Conservation (phyloP, 1,284 basidiomycete genomes). For the Ustilago loliicola region DNA sequence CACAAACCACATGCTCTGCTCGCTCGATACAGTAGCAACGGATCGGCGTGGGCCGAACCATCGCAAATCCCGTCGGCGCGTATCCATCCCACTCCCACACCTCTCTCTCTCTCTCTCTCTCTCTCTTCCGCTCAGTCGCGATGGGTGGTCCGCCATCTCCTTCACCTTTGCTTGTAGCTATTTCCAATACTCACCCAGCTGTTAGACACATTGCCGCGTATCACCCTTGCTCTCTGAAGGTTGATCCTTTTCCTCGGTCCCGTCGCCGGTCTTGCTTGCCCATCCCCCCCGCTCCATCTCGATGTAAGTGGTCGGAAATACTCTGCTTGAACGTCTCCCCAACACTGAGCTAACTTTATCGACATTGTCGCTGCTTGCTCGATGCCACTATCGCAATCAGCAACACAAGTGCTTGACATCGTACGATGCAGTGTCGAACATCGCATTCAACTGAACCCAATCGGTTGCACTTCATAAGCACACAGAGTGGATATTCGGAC, state of each 20-base stretch:
- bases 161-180: not conserved
- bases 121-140: no score
- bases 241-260: not conserved
- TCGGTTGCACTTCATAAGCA: not conserved
- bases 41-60: slow-evolving; percentile 35
- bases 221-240: not conserved
- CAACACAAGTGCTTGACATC: not conserved
- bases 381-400: not conserved
- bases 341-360: slow-evolving; percentile 3
- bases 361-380: not conserved
- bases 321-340: not conserved
- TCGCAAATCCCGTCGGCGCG: not conserved
- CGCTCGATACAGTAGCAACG: not conserved
- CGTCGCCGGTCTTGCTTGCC: not conserved
- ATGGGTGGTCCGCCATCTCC: slow-evolving; percentile 31
- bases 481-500: no score
- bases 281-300: not conserved
- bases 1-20: slow-evolving; percentile 9
- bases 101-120: not conserved
- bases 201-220: not conserved
- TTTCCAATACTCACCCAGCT: not conserved
- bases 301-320: not conserved
- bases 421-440: not conserved
- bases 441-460: not conserved
- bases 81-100: not conserved